Evolutionary conservation across 331 rosid species (phyloP).

Genomic region (Dryas integrifolia): DNA sequence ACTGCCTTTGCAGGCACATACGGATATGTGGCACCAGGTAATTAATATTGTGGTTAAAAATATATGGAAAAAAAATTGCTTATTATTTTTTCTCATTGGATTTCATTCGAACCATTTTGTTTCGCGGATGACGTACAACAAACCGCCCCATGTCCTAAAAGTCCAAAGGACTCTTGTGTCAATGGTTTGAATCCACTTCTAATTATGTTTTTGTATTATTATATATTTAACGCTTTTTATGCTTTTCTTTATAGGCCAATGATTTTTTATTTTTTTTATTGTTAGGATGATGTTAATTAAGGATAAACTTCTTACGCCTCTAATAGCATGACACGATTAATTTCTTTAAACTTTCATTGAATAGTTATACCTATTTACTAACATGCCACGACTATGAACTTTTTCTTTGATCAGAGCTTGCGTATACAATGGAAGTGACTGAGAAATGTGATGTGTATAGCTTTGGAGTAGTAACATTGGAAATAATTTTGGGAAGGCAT

Average conservation of each 20-base stretch:
- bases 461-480: slow-evolving; percentile 33
- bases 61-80: no score
- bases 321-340: background rate
- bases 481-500: slow-evolving; percentile 35
- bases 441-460: slow-evolving; percentile 40
- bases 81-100: no score
- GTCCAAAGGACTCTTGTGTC: no score
- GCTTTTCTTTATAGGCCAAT: background rate
- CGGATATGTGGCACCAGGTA: slow-evolving; percentile 19
- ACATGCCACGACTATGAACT: no score
- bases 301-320: no score
- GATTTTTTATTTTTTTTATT: no score
- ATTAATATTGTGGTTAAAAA: background rate
- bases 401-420: slow-evolving; percentile 15
- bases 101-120: no score
- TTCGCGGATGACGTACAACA: no score
- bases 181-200: no score
- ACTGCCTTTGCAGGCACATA: slow-evolving; percentile 43
- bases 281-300: no score
- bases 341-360: background rate
- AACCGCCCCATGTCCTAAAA: no score
- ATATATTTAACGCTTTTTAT: background rate
- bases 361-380: background rate
- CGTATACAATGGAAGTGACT: slow-evolving; percentile 27
- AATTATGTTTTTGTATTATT: background rate